Base-by-base conservation (phyloP, 768 basidiomycete species). In the Pleurotus pulmonarius region DNA sequence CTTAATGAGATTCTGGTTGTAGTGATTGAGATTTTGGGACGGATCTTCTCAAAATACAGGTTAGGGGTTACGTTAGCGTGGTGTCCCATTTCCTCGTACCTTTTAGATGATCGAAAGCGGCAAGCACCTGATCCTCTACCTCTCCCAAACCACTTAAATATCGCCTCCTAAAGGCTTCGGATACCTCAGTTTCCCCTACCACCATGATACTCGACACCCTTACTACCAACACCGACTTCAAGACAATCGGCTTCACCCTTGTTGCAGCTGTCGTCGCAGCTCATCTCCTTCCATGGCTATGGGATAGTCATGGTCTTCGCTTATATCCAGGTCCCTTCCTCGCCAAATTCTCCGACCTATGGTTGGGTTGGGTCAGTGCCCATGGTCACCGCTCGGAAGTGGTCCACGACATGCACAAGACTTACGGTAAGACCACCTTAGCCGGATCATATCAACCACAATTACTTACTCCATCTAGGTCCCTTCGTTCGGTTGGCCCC, bases 301-400 rank as follows among this genome's bases (percentile, higher is more conserved):
- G 75, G 29, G 86, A 92, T 61, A 68, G 81, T 0, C 75, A 84
- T 66, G 70, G 75, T n/a, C 79, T 90, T 38, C 81, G 85, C 37
- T 65, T 67, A 24, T 80, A 82, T 59, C 85, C 85, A n/a, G 90
- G 88, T 0, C 90, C 90, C 0, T 75, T 81, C 56, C 64, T 86
- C 6, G 92, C 92, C 38, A 83, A 78, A 63, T 83, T 92, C 64
- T 81, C 86, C 8, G 85, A 89, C 65, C 58, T 79, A 2, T 94
- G 91, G 90, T 72, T 94, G 15, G 88, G 84, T 39, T 80, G 75
- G 62, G 74, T 83, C 34, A 72, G 78, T 34, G 83, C 83, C 45
- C 70, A 76, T n/a, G 91, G 92, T 1, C 86, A 89, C 60, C 83
- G 92, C 45, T 90, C 85, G 7, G 86, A 91, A 62, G 69, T 77